These are phyloP conservation scores for Cardamine resedifolia DNA, from an alignment of 345 rosid genomes.

Conservation along the genomic window DNA sequence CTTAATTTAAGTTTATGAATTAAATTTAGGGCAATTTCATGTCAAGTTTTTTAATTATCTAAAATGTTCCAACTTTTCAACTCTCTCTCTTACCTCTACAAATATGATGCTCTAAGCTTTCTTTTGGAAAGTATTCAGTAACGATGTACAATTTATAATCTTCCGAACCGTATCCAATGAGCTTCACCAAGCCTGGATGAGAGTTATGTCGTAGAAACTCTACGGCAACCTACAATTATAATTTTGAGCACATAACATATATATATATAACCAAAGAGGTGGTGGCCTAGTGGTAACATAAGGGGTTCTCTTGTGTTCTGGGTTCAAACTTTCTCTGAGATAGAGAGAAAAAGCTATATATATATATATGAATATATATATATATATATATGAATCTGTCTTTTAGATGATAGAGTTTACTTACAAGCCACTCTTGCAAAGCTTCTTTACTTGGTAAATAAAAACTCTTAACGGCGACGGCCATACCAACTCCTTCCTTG, in stretches of 20 bases:
- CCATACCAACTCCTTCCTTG: background rate
- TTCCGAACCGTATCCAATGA: slow-evolving; percentile 3
- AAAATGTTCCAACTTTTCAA: background rate
- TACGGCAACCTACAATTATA: background rate
- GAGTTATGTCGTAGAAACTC: slow-evolving; percentile 5
- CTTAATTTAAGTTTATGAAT: too few species aligned
- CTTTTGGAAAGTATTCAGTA: slow-evolving; percentile 2
- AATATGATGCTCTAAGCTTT: background rate
- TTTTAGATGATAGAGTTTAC: background rate
- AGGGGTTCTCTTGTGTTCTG: too few species aligned
- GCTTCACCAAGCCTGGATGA: slow-evolving; percentile 2
- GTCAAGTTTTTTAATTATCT: too few species aligned
- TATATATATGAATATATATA: too few species aligned
- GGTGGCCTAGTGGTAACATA: too few species aligned
- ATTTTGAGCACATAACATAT: background rate
- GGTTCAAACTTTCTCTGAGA: too few species aligned
- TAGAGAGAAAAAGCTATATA: too few species aligned
- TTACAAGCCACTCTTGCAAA: slow-evolving; percentile 17
- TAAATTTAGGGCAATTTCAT: too few species aligned
- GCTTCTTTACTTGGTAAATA: background rate
- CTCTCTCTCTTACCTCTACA: background rate
- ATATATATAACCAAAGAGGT: too few species aligned
- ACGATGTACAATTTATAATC: background rate
- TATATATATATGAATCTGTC: background rate
- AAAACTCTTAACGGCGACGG: background rate